These are phyloP conservation scores for Wickerhamomyces chambardii DNA, from an alignment of 805 yeast genomes.

Conservation along the genomic window DNA sequence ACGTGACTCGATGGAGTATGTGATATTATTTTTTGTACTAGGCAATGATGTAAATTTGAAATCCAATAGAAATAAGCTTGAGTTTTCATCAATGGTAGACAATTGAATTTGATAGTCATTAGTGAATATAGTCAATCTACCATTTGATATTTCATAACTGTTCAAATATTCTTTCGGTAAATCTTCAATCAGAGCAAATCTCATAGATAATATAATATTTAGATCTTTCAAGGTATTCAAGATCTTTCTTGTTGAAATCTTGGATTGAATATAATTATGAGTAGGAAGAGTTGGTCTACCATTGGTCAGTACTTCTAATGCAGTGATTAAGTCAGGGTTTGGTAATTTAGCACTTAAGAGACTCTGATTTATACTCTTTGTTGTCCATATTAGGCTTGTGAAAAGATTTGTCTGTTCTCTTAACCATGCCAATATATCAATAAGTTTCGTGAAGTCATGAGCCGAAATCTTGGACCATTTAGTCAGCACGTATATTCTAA, in stretches of 20 bases:
- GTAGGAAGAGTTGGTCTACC: constrained; percentile 73
- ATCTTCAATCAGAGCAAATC: constrained; percentile 56
- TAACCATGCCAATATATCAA: constrained; percentile 85
- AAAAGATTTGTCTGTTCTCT: constrained; percentile 69
- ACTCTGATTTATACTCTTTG: constrained; percentile 62
- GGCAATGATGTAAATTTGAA: constrained; percentile 55
- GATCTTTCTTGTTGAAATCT: constrained; percentile 45
- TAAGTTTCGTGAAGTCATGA: constrained; percentile 60
- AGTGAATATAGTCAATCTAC: constrained; percentile 54
- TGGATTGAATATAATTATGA: constrained; percentile 43
- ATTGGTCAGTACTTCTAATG: constrained; percentile 71
- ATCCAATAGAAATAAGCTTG: constrained; percentile 74
- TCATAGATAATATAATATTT: constrained; percentile 63
- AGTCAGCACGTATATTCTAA: constrained; percentile 74
- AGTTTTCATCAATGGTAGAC: constrained; percentile 60
- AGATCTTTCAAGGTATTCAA: constrained; percentile 56
- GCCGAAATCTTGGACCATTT: constrained; percentile 79
- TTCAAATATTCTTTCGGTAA: constrained; percentile 54
- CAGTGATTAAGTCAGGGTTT: constrained; percentile 82
- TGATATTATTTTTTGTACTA: too few species aligned
- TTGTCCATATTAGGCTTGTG: constrained; percentile 51
- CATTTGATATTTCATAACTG: constrained; percentile 61
- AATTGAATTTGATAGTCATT: constrained; percentile 68
- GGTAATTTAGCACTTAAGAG: constrained; percentile 85
- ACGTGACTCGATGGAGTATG: too few species aligned